A percentile compares a stretch with the other conserved stretches of the same genome.
These are phyloP conservation scores for Cucumis sativus DNA, from an alignment of 306 rosid species.

Conservation along the genomic window Cucumber_9930_V3 NC_026660.2:28640001-28640500, in stretches of 20 bases:
- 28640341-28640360: not conserved
- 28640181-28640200: conserved; percentile 40
- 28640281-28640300: not conserved
- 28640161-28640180: conserved; percentile 22
- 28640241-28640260: not conserved
- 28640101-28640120: conserved; percentile 52
- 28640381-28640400: too few relatives aligned
- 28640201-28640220: conserved; percentile 50
- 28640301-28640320: not conserved
- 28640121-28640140: conserved; percentile 48
- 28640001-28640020: conserved; percentile 43
- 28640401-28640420: too few relatives aligned
- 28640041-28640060: conserved; percentile 32
- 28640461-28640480: too few relatives aligned
- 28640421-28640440: too few relatives aligned
- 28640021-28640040: conserved; percentile 26
- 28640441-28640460: too few relatives aligned
- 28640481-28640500: too few relatives aligned
- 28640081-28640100: conserved; percentile 40
- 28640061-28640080: conserved; percentile 44
- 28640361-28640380: too few relatives aligned
- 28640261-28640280: conserved; percentile 5
- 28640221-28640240: not conserved
- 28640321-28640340: not conserved
- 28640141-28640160: conserved; percentile 42